These are phyloP conservation scores for Aspergillus campestris DNA, from an alignment of 495 filamentous ascomycete genomes.

Conservation along the genomic window DNA sequence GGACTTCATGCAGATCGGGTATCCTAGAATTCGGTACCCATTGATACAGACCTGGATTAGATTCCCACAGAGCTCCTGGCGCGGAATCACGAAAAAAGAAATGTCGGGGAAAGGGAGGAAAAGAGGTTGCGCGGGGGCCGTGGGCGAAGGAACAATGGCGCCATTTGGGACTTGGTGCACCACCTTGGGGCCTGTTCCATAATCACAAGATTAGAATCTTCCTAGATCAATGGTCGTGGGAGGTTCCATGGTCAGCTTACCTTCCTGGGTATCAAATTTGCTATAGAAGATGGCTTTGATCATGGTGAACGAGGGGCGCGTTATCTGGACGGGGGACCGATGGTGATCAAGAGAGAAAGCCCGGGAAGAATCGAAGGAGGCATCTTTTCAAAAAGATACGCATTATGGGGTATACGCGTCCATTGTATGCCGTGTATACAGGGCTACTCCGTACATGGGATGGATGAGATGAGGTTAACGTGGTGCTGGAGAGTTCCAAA, in stretches of 20 bases:
- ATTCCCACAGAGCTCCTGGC: constrained; percentile 82
- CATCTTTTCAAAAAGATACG: too few species aligned
- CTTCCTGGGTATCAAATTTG: constrained; percentile 83
- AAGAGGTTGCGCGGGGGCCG: constrained; percentile 45
- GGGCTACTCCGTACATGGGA: too few species aligned
- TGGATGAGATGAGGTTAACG: too few species aligned
- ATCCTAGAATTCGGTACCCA: constrained; percentile 74
- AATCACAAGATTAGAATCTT: not conserved
- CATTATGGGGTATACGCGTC: too few species aligned
- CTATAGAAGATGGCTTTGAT: constrained; percentile 96
- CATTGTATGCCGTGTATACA: too few species aligned
- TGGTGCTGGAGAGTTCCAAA: too few species aligned
- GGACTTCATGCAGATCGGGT: constrained; percentile 78
- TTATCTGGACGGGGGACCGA: not conserved
- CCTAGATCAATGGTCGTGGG: constrained; percentile 3
- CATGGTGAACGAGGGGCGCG: constrained; percentile 30
- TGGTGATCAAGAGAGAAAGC: too few species aligned
- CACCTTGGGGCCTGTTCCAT: constrained; percentile 58
- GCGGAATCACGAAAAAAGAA: constrained; percentile 84
- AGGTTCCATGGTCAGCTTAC: constrained; percentile 32
- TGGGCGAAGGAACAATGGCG: constrained; percentile 58
- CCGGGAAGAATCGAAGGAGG: too few species aligned
- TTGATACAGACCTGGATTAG: constrained; percentile 66
- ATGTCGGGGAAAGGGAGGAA: constrained; percentile 78
- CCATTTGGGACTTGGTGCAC: constrained; percentile 52